Base-by-base conservation (phyloP, 2,329 filamentous ascomycete species). In the Simplicillium sp. region DNA sequence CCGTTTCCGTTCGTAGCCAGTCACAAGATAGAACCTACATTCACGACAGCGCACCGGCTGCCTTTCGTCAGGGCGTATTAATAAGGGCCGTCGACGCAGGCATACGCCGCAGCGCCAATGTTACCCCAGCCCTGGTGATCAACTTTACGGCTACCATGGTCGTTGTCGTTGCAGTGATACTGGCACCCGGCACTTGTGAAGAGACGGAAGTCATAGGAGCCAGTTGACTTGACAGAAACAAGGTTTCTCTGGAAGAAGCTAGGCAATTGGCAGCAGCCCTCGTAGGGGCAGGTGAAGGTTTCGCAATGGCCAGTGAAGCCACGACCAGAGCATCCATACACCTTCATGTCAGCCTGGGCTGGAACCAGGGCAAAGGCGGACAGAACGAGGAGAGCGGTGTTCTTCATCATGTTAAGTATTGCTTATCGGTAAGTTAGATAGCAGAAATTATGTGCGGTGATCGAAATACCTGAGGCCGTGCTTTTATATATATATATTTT, bases 141-240 rank as follows among this genome's bases (percentile, higher is more conserved):
- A 11, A 41, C 39, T 13, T 31, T 7, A 1, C 39, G 39, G 28
- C 39, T 41, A 4, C 28, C 28, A 28, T 41, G 9, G 34, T 41
- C 39, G 16, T 41, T 37, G 28, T 41, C 39, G 39, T 41, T 41
- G 39, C 39, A 41, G 25, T 36, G 15, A 33, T 36, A 37, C 34
- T 20, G 12, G 39, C 39, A 41, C 6, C 39, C 39, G 2, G 25
- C 34, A 6, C n/a, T 15, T 14, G 39, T 41, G 28, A 36, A 41
- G 28, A 41, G 39, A 9, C 28, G 34, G 39, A 41, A 36, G 9
- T 15, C 13, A 29, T 41, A 41, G n/a, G 39, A 29, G 33, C 39
- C 39, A 4, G 39, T 25, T 25, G 39, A 41, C 17, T 33, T 37
- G 39, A 41, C 39, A n/a, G 39, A 41, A 25, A 41, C 34, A 13